Base-by-base conservation (phyloP, 805 yeast genomes). In the Hanseniaspora meyeri region DNA sequence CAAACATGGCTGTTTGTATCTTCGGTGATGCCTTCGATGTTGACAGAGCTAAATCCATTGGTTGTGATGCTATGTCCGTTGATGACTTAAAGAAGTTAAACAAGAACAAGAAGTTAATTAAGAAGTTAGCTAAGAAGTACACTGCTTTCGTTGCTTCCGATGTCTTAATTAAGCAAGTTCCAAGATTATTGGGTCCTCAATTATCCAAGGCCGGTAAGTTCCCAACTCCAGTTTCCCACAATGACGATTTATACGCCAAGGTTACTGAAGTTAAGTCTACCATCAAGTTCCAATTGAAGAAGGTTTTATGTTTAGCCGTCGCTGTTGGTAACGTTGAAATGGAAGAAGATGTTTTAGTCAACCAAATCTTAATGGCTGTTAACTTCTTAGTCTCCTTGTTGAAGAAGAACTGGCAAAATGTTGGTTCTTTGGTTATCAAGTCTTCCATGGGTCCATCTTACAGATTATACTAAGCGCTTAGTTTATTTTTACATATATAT, bases 371-470 rank as follows among this genome's bases (percentile, higher is more conserved):
- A 88, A 83, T 93, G 93, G 82, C 99, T 68, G 82, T 95, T 68
- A 93, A 93, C 96, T 93, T 93, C 85, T 86, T 93, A 77, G 98
- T 93, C 68, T 93, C 99, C 66, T 80, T 93, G 78, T 83, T 93
- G 77, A 93, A 93, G 96, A 93, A 93, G 91, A 88, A 93, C 96
- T 93, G 99, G 99, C 99, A 93, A 84, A 93, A 93, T 80, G 97
- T 93, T 74, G 98, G 98, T 72, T 93, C 98, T 73, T 81, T 93
- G 77, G 97, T 90, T 74, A 85, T 93, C 82, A 93, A 93, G 83
- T 88, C 96, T 63, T 82, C 97, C 77, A 93, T 93, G 99, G 98
- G 99, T 80, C 98, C 97, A 76, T 86, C 97, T 74, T 88, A 83
- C 95, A 90, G 97, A 86, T 84, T 93, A 76, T 93, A 93, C 93